phyloP scores from a whole-genome alignment of 345 rosid genomes.

The Lumnitzera racemosa region DNA sequence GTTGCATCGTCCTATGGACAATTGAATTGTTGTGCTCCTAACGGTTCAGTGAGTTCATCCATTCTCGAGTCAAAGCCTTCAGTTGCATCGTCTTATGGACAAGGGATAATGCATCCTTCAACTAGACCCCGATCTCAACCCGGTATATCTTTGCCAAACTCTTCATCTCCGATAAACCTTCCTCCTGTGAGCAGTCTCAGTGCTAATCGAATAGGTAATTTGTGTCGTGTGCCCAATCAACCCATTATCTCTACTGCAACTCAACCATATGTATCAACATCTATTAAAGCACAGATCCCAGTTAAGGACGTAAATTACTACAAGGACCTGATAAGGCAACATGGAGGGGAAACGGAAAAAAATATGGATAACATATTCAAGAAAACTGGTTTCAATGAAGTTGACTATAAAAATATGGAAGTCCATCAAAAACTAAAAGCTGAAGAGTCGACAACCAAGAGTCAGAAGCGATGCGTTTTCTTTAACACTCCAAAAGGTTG shows the following conservation, averaged over 20 bases:
- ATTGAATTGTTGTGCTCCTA: too few species aligned
- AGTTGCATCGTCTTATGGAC: too few species aligned
- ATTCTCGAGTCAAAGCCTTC: too few species aligned
- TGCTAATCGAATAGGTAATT: too few species aligned
- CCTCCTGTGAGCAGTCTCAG: too few species aligned
- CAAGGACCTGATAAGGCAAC: conserved; percentile 60
- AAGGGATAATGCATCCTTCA: too few species aligned
- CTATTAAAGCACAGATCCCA: conserved; percentile 9
- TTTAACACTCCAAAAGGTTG: conserved; percentile 43
- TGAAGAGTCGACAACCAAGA: conserved; percentile 19
- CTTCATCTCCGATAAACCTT: background rate
- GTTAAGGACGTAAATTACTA: conserved; percentile 38
- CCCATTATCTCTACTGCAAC: background rate
- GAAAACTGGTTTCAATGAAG: conserved; percentile 3
- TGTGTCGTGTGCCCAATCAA: too few species aligned
- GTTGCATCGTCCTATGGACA: too few species aligned
- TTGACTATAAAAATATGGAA: conserved; percentile 9
- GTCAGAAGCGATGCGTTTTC: conserved; percentile 34
- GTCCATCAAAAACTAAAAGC: conserved; percentile 13
- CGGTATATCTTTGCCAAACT: too few species aligned
- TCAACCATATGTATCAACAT: background rate
- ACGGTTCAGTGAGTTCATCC: too few species aligned
- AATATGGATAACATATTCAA: conserved; percentile 1
- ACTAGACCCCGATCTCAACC: too few species aligned
- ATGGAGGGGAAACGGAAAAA: conserved; percentile 40